Evolutionary conservation across 2,329 filamentous ascomycete species (phyloP).

Genomic region (Colletotrichum horii): DNA sequence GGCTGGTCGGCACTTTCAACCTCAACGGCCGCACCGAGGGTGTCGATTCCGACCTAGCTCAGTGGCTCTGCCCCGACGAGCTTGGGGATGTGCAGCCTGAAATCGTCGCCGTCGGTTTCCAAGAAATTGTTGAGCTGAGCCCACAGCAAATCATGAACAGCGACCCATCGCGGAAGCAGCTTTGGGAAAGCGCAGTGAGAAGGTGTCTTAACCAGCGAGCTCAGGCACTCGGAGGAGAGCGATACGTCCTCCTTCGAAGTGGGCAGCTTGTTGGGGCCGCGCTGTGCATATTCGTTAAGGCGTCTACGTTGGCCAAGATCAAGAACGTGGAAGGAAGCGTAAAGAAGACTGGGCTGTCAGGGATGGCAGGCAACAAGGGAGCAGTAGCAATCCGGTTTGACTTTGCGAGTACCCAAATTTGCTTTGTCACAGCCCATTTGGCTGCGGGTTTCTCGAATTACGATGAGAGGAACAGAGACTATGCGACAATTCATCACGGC

Average conservation of each 20-base stretch:
- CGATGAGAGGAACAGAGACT: slow-evolving; percentile 93
- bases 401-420: slow-evolving; percentile 89
- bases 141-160: slow-evolving; percentile 99
- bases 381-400: slow-evolving; percentile 96
- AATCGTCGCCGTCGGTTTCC: slow-evolving; percentile 90
- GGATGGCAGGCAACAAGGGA: slow-evolving; percentile 97
- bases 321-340: slow-evolving; percentile 97
- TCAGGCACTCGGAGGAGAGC: slow-evolving; percentile 67
- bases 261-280: slow-evolving; percentile 95
- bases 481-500: slow-evolving; percentile 85
- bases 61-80: slow-evolving; percentile 79
- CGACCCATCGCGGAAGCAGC: slow-evolving; percentile 81
- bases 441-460: slow-evolving; percentile 97
- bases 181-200: slow-evolving; percentile 86
- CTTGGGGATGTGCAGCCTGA: slow-evolving; percentile 72
- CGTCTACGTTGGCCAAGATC: slow-evolving; percentile 77
- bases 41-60: slow-evolving; percentile 77
- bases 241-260: slow-evolving; percentile 88
- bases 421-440: slow-evolving; percentile 95
- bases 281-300: slow-evolving; percentile 87
- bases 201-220: slow-evolving; percentile 77
- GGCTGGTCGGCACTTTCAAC: slow-evolving; percentile 86
- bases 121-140: slow-evolving; percentile 97
- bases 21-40: slow-evolving; percentile 87
- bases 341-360: slow-evolving; percentile 93